A percentile compares a stretch with the other conserved stretches of the same genome.
Evolutionary conservation across 176 grass and related monocot genomes (phyloP).

Genomic region (Cymbopogon citratus): DNA sequence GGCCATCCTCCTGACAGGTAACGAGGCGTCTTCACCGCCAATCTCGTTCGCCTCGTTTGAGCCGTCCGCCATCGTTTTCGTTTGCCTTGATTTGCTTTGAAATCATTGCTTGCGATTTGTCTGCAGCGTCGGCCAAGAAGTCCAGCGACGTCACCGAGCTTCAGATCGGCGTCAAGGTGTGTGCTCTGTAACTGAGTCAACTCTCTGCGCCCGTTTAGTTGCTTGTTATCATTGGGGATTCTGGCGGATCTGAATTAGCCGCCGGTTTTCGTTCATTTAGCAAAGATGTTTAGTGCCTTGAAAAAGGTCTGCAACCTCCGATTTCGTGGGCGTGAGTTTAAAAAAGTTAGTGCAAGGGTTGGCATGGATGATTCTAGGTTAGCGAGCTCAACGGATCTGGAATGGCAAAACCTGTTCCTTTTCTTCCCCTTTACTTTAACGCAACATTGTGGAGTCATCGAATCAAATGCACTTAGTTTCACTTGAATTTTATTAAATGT

Average conservation of each 20-base stretch:
- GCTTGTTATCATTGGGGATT: background rate
- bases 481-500: background rate
- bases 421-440: background rate
- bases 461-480: background rate
- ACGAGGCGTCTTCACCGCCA: background rate
- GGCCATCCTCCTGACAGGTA: constrained; percentile 43
- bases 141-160: constrained; percentile 70
- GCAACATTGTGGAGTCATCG: background rate
- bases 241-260: constrained; percentile 17
- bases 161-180: constrained; percentile 90
- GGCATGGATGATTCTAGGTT: background rate
- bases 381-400: background rate
- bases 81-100: background rate
- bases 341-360: background rate
- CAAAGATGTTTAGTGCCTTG: background rate
- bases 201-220: background rate
- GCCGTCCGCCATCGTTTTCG: background rate
- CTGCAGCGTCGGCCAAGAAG: constrained; percentile 75
- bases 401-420: background rate
- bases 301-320: background rate
- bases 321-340: background rate
- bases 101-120: constrained; percentile 1
- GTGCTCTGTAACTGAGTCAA: background rate
- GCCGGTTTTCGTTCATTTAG: background rate
- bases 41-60: background rate